These are phyloP conservation scores for Exserohilum turcica DNA, from an alignment of 2,329 filamentous ascomycete genomes.

Conservation along the genomic window DNA sequence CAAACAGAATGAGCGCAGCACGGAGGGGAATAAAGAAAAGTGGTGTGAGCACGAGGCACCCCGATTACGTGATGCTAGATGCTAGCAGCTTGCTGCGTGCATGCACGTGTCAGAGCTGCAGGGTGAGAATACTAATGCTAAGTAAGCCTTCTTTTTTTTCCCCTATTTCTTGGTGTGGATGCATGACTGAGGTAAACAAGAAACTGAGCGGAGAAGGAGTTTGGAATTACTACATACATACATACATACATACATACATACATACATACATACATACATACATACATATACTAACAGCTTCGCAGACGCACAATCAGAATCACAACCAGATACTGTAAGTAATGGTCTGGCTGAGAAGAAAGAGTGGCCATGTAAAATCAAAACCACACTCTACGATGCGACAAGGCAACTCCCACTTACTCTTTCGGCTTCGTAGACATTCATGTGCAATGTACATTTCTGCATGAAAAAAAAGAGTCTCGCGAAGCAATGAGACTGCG, in stretches of 20 bases:
- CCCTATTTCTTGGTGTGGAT: not conserved
- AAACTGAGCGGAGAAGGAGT: too few relatives aligned
- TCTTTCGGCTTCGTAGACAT: not conserved
- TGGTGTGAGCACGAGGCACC: slow-evolving; percentile 1
- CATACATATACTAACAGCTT: too few relatives aligned
- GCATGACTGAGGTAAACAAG: not conserved
- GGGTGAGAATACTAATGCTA: too few relatives aligned
- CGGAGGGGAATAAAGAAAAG: too few relatives aligned
- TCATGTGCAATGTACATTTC: not conserved
- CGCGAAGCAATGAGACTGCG: not conserved
- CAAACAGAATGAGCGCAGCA: too few relatives aligned
- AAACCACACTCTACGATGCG: not conserved
- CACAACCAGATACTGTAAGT: not conserved
- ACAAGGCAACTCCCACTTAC: not conserved
- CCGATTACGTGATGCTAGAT: slow-evolving; percentile 18
- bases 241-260: too few relatives aligned
- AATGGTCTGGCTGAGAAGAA: not conserved
- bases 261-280: too few relatives aligned
- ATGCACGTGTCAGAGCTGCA: not conserved
- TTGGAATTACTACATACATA: too few relatives aligned
- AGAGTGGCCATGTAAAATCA: not conserved
- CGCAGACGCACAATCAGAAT: too few relatives aligned
- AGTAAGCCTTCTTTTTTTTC: too few relatives aligned
- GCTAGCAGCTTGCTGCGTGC: not conserved
- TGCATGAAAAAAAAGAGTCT: not conserved